Evolutionary conservation across 345 rosid species (phyloP), one percentile per base, ranked within the genome.

Genomic region (Euclidium syriacum): DNA sequence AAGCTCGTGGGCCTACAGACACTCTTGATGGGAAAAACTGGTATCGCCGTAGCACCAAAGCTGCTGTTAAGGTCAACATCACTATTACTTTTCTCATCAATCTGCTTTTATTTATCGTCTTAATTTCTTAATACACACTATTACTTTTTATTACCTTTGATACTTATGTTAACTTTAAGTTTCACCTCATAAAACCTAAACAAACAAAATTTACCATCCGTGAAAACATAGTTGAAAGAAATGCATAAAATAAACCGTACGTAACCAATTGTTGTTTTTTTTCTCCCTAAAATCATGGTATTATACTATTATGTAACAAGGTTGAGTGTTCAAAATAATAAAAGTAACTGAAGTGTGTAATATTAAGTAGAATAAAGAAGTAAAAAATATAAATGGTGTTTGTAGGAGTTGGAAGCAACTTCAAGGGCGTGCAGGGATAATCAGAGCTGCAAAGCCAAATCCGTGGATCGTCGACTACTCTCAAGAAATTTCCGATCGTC

Each of bases 21-120:
- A 54, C 24, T 39, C 41, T 50, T 41, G 65, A 64, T 71, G 75
- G 70, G 70, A 71, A 64, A 48, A 56, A 56, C 7, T 40, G 65
- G 58, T 60, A 71, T 71, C 51, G 70, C 48, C 33, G 56, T 24
- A 57, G 53, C 53, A 64, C 65, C 75, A 50, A 57, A 10, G 20
- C 60, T 64, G 3, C 25, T 71, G 40, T 49, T 71, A 40, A 71
- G 75, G 70, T 71, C 32, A 40, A 40, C 2, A 10, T 10, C 16
- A 49, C 52, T 22, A n/a, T n/a, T n/a, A 47, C 43, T 48, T 53
- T 56, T 18, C 59, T 50, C 39, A 36, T 54, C 29, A 44, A 5
- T 57, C 24, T 32, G 53, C 22, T 18, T 30, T 71, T 35, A 4
- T 41, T 17, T n/a, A n/a, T n/a, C n/a, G n/a, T n/a, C n/a, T n/a